These are phyloP conservation scores for Cupressus sempervirens DNA, from an alignment of 75 land plant species.

Conservation along the genomic window DNA sequence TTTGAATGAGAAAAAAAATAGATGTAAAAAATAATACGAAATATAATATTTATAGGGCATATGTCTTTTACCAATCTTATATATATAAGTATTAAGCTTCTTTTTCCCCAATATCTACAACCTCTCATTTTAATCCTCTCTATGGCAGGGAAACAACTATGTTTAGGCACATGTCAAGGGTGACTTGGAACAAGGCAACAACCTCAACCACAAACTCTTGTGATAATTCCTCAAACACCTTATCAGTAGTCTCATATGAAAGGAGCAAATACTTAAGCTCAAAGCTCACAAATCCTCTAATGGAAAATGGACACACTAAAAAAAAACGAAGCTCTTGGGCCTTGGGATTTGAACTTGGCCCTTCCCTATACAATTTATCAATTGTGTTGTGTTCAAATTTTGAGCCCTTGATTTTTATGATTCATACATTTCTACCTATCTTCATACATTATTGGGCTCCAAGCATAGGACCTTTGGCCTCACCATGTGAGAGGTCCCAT, in stretches of 20 bases:
- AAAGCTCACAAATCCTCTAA: constrained; percentile 28
- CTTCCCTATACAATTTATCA: constrained; percentile 17
- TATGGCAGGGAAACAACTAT: constrained; percentile 76
- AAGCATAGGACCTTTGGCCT: constrained; percentile 28
- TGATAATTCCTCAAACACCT: constrained; percentile 74
- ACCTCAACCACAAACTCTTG: constrained; percentile 84
- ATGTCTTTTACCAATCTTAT: too few relatives aligned
- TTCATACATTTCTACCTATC: constrained; percentile 12
- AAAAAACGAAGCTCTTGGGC: constrained; percentile 24
- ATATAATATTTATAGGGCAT: too few relatives aligned
- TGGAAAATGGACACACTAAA: constrained; percentile 29
- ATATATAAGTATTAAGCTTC: neutral
- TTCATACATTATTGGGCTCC: constrained; percentile 22
- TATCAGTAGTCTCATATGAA: constrained; percentile 86
- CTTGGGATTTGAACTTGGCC: neutral
- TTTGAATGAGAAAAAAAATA: too few relatives aligned
- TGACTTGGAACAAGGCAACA: constrained; percentile 63
- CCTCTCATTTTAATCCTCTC: constrained; percentile 75
- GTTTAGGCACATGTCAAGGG: constrained; percentile 61
- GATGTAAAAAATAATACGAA: too few relatives aligned
- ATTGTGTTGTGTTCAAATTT: neutral
- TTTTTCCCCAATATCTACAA: constrained; percentile 19
- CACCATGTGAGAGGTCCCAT: neutral
- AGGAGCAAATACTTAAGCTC: constrained; percentile 64
- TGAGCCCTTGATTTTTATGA: neutral